Conservation (phyloP, 2,329 filamentous ascomycete species). For the Aspergillus awamori region DNA sequence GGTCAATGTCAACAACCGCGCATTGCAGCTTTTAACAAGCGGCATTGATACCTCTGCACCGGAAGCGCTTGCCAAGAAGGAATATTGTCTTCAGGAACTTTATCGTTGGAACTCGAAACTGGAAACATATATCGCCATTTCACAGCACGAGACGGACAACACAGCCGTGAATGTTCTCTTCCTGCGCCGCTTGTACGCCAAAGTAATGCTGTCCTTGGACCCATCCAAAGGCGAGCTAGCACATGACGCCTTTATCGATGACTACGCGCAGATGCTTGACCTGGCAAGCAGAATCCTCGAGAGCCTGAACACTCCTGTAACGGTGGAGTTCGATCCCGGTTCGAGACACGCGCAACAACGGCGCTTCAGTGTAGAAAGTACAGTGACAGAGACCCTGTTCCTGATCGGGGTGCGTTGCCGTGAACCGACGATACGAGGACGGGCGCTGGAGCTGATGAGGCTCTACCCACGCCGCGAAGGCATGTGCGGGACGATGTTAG, state of each 20-base stretch:
- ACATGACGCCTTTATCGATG: neutral
- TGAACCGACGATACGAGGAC: neutral
- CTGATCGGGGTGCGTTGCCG: neutral
- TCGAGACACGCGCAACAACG: neutral
- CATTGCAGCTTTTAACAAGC: neutral
- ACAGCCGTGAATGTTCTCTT: neutral
- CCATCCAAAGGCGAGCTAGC: neutral
- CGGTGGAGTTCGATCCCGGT: neutral
- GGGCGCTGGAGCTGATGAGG: neutral
- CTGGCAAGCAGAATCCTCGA: neutral
- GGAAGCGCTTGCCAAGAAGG: neutral
- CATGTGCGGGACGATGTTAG: neutral
- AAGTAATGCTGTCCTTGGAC: neutral
- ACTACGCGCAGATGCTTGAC: neutral
- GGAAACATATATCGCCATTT: neutral
- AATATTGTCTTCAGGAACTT: neutral
- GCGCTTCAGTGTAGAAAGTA: neutral
- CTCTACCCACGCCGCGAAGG: constrained; percentile 2
- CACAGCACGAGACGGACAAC: neutral
- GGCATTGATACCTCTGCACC: neutral
- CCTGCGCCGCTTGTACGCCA: neutral
- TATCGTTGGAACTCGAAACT: neutral
- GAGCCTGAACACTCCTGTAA: fast-evolving
- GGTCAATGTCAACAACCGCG: neutral
- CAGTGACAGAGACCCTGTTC: neutral